Evolutionary conservation across 495 filamentous ascomycete genomes (phyloP), one percentile per base, ranked within the genome.

Genomic region (Mytilinidion resinicola): DNA sequence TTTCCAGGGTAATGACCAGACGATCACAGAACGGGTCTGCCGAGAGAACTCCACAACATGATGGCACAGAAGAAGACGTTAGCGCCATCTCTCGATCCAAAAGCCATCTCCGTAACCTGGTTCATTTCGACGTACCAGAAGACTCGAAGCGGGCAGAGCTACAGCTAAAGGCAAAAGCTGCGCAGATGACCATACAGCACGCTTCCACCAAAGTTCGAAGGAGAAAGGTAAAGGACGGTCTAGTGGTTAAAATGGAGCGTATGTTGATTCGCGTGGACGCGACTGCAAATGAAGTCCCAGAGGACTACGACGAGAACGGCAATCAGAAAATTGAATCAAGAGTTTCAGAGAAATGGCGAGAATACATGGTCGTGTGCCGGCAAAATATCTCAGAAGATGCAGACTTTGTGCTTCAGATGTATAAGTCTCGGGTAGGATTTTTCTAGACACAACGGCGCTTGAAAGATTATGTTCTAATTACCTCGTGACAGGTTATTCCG

Each of bases 251-350:
- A 67, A 84, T 85, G 67, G 85, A 89, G 64, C 85, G 78, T 39
- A 90, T 90, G 86, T 78, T 90, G 10, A 80, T 89, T 9, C 77
- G 82, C 10, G 76, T 87, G 12, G 86, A 89, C 59, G 70, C 76
- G 36, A 80, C 83, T 0, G 36, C 69, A 17, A 75, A 82, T 58
- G 71, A 73, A 0, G 65, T 88, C 9, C 81, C 84, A 9, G 73
- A 75, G 5, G 84, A 88, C 57, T 90, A 83, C 55, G 78, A 81
- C 34, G 86, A 90, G 69, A 87, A 86, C 60, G 77, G 80, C 43
- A 87, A 82, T 57, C 64, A 80, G 55, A 78, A 80, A 49, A 80
- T 82, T 56, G 80, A 85, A 51, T 80, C 80, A n/a, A 72, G 79
- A 44, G 76, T 76, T 1, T 68, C 81, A 20, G 83, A 87, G 53